Base-by-base conservation (phyloP, 2,329 filamentous ascomycete genomes). In the Coniochaeta hoffmannii region DNA sequence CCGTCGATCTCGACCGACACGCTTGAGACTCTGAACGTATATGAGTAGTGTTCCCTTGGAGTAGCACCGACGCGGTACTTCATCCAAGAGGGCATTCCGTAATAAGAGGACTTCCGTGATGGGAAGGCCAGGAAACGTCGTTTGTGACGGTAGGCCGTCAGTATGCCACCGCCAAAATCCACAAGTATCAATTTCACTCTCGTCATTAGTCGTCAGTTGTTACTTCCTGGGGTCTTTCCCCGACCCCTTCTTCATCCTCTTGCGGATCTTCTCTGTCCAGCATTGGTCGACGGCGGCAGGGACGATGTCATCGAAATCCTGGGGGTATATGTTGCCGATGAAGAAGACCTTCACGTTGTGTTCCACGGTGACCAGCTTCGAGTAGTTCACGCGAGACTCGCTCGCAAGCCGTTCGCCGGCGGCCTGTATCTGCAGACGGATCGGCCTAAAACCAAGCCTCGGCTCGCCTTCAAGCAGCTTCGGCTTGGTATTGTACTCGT, bases 291-390 rank as follows among this genome's bases (percentile, higher is more conserved):
- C 75, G 4, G 78, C 77, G 2, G 71, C 64, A 8, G 61, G 61
- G 30, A 81, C 73, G 9, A 66, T 67, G 0, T 73, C 62, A 0
- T 72, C 61, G 59, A 73, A 74, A 61, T 80, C 71, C 0, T 69
- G 61, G 1, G 60, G 55, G 3, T 63, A 55, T 15, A 83, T 70
- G 4, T 66, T 62, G n/a, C 81, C 81, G 53, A 84, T 77, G 61
- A 83, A 82, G 60, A 77, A 72, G n/a, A 83, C 78, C 49, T 72
- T 75, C 60, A 77, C 69, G 61, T 84, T 84, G 66, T 83, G 81
- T 64, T 83, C 79, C 26, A 84, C 71, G 3, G 78, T 80, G 28
- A 75, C 71, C 6, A 79, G 68, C 59, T 83, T 83, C 5, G 78
- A 76, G 64, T 83, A 83, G 66, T 83, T 82, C 60, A 82, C 73